These are phyloP conservation scores for Candida taoyuanica DNA, from an alignment of 805 yeast species.

Conservation along the genomic window DNA sequence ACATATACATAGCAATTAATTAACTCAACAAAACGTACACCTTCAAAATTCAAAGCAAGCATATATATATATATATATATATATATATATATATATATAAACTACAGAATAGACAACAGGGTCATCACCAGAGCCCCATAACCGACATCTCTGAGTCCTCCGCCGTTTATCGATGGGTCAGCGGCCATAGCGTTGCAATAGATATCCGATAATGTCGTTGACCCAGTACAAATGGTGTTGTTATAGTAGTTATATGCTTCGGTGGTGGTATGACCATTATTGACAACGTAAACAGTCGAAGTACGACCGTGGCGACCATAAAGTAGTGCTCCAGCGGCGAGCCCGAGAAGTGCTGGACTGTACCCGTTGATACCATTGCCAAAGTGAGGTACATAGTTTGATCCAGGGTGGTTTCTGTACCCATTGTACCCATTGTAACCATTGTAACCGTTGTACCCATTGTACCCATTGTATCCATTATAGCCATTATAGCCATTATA, in stretches of 20 bases:
- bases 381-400: too few relatives aligned
- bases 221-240: not conserved
- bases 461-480: too few relatives aligned
- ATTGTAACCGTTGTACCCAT: not conserved
- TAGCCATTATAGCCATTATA: too few relatives aligned
- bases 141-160: not conserved
- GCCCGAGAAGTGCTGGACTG: not conserved
- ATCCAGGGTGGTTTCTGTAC: slow-evolving; percentile 1
- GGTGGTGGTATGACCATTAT: not conserved
- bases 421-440: not conserved
- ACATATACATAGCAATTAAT: too few relatives aligned
- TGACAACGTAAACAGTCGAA: not conserved
- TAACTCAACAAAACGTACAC: too few relatives aligned
- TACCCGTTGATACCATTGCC: too few relatives aligned
- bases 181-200: not conserved
- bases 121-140: not conserved
- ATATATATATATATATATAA: too few relatives aligned
- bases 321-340: not conserved
- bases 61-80: too few relatives aligned
- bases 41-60: too few relatives aligned
- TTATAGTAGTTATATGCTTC: not conserved
- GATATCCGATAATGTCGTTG: not conserved
- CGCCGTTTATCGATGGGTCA: not conserved
- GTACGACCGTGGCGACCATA: not conserved
- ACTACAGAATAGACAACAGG: too few relatives aligned